A percentile compares a stretch with the other conserved stretches of the same genome.
Evolutionary conservation across 169 alveolate genomes (phyloP).

Genomic region (Besnoitia besnoiti): DNA sequence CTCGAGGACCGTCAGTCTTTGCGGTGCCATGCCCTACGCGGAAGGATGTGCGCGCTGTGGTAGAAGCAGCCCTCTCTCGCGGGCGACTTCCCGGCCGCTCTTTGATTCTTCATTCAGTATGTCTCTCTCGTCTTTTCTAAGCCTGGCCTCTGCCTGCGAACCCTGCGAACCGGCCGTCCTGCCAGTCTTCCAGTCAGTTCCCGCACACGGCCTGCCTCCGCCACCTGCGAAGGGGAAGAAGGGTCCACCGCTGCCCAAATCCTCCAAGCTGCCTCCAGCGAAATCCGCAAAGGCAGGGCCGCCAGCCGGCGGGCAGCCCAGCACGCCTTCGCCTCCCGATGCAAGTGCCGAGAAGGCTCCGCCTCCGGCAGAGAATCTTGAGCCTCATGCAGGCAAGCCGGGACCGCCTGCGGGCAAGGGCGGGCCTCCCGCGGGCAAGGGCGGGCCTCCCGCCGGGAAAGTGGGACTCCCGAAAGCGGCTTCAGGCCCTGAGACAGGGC

Average conservation of each 20-base stretch:
- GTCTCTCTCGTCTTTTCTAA: too few species aligned
- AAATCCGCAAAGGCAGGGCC: neutral
- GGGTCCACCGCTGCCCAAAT: neutral
- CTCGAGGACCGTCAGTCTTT: too few species aligned
- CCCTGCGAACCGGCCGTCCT: too few species aligned
- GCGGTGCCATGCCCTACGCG: too few species aligned
- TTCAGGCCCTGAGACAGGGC: too few species aligned
- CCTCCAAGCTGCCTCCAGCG: neutral
- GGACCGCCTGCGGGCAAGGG: neutral
- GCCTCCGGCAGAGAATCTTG: neutral
- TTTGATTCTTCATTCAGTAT: too few species aligned
- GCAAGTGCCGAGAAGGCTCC: neutral
- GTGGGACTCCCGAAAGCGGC: neutral
- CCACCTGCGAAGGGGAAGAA: neutral
- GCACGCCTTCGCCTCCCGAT: too few species aligned
- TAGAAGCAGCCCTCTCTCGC: too few species aligned
- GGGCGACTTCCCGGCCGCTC: too few species aligned
- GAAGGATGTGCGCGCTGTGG: too few species aligned
- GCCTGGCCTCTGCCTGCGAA: too few species aligned
- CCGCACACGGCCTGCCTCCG: neutral
- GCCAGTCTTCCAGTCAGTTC: neutral
- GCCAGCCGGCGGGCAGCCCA: too few species aligned
- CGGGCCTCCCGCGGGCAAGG: neutral
- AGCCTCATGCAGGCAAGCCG: neutral
- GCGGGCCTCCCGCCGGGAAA: neutral